Base-by-base conservation (phyloP, 345 rosid species). In the Aquilaria malaccensis region DNA sequence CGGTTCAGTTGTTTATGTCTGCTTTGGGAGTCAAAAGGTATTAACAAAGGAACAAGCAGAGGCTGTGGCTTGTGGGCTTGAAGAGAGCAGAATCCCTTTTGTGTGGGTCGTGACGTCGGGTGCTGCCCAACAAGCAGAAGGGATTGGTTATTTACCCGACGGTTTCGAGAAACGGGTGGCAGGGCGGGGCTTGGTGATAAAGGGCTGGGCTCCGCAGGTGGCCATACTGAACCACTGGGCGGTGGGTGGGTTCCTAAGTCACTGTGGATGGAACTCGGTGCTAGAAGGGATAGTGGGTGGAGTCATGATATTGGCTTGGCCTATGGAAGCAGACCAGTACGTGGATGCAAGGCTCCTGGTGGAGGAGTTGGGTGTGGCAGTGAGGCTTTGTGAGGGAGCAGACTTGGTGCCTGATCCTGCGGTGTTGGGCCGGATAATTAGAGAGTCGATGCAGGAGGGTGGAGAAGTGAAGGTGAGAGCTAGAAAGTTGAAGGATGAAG, bases 181-280 rank as follows among this genome's bases (percentile, higher is more conserved):
- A 1, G 77, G 71, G 13, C 60, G 76, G 15, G 97, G 97, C 1
- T 10, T 57, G 47, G 78, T 83, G 2, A 50, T 75, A 2, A 73
- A 59, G 32, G 86, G 75, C 3, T 89, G 95, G 97, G 88, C 69
- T 0, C 89, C 85, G 3, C 95, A 89, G 67, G 76, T 62, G 51
- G 63, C 4, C 30, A 50, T 85, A 15, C 71, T 89, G 73, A 52
- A 58, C 33, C 97, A 89, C 76, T 52, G 56, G 2, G 85, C 85
- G 0, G 81, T 83, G 11, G 85, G 85, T 6, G 81, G 78, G 61
- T 89, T 86, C 52, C 64, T 89, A 77, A 86, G 84, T 70, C 94
- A 85, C 7, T 85, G 90, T 49, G 90, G 96, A 10, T 88, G 96
- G 96, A 85, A 88, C 80, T 88, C 93, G 37, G 70, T 77, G 61